These are phyloP conservation scores for Lumnitzera racemosa DNA, from an alignment of 345 rosid species.

Conservation along the genomic window DNA sequence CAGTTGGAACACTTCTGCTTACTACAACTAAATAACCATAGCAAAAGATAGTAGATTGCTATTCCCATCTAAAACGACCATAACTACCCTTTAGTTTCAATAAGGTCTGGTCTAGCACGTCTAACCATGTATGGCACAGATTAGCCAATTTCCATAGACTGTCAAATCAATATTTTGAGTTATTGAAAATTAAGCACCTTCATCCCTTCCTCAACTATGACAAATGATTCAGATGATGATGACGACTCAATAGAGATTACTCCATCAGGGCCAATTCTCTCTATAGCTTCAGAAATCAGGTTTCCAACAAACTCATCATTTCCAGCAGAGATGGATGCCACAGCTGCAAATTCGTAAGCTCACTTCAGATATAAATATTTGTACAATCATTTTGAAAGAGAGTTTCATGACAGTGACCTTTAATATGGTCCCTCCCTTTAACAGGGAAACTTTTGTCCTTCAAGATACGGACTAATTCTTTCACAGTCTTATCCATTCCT, in stretches of 20 bases:
- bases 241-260: slow-evolving; percentile 75
- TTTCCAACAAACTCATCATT: slow-evolving; percentile 69
- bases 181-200: slow-evolving; percentile 35
- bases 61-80: no score
- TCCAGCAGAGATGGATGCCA: slow-evolving; percentile 89
- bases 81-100: no score
- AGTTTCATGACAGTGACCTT: slow-evolving; percentile 33
- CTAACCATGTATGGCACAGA: no score
- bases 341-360: slow-evolving; percentile 42
- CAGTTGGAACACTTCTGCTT: background rate
- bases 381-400: background rate
- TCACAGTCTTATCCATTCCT: slow-evolving; percentile 59
- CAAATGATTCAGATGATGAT: slow-evolving; percentile 56
- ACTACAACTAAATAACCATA: no score
- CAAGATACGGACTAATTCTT: slow-evolving; percentile 46
- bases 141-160: no score
- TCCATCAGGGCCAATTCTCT: slow-evolving; percentile 81
- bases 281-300: slow-evolving; percentile 64
- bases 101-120: no score
- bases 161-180: background rate
- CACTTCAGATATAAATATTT: background rate
- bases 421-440: slow-evolving; percentile 51
- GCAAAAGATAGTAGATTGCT: no score
- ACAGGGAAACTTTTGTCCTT: slow-evolving; percentile 49
- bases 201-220: slow-evolving; percentile 80